These are phyloP conservation scores for Lonicera japonica DNA, from an alignment of 129 eudicot genomes.

Conservation along the genomic window DNA sequence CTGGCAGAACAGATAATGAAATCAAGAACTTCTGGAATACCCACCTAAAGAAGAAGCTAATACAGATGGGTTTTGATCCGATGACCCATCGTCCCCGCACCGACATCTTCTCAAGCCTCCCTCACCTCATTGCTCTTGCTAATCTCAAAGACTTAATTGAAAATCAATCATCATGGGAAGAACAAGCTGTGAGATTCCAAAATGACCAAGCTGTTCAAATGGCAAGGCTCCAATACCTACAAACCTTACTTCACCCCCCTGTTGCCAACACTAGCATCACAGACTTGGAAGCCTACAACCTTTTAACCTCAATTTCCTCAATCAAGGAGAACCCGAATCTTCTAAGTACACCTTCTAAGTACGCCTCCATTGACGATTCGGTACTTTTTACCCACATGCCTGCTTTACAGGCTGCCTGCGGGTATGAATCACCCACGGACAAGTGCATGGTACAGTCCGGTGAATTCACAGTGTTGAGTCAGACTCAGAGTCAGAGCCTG, in stretches of 20 bases:
- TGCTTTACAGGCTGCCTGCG: constrained; percentile 27
- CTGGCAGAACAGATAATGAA: constrained; percentile 86
- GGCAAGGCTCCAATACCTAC: constrained; percentile 51
- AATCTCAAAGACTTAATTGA: constrained; percentile 63
- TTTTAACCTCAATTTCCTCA: constrained; percentile 16
- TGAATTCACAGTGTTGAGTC: constrained; percentile 9
- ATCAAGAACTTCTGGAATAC: constrained; percentile 90
- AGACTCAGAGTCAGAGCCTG: neutral
- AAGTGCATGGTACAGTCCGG: constrained; percentile 6
- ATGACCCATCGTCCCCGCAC: constrained; percentile 85
- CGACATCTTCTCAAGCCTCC: constrained; percentile 63
- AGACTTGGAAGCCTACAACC: constrained; percentile 22
- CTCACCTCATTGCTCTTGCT: constrained; percentile 72
- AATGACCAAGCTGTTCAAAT: constrained; percentile 45
- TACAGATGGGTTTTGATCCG: constrained; percentile 87
- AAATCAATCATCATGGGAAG: constrained; percentile 51
- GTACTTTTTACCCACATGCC: constrained; percentile 52
- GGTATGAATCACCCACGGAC: neutral
- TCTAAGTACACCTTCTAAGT: constrained; percentile 6
- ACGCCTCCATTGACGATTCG: constrained; percentile 9
- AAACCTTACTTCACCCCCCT: constrained; percentile 36
- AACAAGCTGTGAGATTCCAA: constrained; percentile 55
- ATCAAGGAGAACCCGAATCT: no score
- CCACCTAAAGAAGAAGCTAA: constrained; percentile 64
- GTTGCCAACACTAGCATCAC: constrained; percentile 6